Evolutionary conservation across 257 asterid genomes (phyloP), one percentile per base, ranked within the genome.

Genomic region (Datura wrightii): DNA sequence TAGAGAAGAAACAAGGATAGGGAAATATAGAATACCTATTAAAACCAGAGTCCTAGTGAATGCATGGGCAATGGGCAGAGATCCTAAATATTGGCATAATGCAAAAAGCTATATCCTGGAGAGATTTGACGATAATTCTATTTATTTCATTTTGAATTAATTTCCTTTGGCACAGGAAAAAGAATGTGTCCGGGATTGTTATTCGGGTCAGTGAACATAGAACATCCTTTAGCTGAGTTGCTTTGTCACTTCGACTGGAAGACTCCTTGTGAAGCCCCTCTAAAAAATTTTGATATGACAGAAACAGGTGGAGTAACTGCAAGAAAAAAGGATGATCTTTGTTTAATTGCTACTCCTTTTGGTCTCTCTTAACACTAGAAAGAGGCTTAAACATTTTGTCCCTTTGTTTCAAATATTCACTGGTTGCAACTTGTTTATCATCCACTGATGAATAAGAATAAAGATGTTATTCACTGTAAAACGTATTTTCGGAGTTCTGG

Each of bases 111-210:
- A 86, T 63, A 11, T 19, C 1, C 89, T 87, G 0, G 90, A 88
- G 37, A 86, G 89, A 16, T 88, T 86, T 39, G 83, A 69, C 1
- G 6, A 76, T 19, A 84, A 4, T 31, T 37, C 79, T 31, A 80
- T 50, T 14, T 87, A 88, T 80, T 88, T 65, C 55, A 87, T n/a
- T 90, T 87, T 16, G 87, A 90, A 31, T 84, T 19, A 34, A 69
- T 85, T 14, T 90, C 90, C 1, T 88, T 90, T 39, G 92, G 90
- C 9, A 90, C 80, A 19, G 58, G 80, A 44, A 46, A 58, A 72
- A 72, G 80, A 46, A 72, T 46, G n/a, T 72, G 80, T 72, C 92
- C 92, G 0, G 91, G 90, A 0, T 59, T 79, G n/a, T 15, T 10
- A 37, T 85, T 83, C 4, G 90, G 87, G 0, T 16, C 85, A 50